Evolutionary conservation across 2,329 filamentous ascomycete genomes (phyloP).

Genomic region (Ceratocystis eucalypticola): DNA sequence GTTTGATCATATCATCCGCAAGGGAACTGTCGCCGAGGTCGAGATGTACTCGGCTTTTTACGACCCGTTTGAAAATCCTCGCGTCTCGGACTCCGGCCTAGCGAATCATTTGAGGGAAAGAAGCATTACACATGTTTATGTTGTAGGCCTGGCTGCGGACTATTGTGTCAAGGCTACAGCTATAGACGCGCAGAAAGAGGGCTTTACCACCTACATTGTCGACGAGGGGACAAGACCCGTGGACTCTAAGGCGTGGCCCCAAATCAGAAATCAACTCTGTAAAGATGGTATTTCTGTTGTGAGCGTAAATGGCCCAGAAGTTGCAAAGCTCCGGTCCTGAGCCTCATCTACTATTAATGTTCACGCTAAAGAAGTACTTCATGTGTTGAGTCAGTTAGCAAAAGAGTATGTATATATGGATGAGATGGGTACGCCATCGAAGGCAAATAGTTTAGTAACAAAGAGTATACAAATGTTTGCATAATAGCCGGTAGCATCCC

Average conservation of each 20-base stretch:
- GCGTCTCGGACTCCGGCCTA: constrained; percentile 50
- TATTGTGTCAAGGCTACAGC: constrained; percentile 81
- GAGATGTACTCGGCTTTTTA: constrained; percentile 95
- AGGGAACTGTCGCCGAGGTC: constrained; percentile 58
- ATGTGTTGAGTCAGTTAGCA: not conserved
- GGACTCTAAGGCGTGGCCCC: constrained; percentile 44
- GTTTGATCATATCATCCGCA: constrained; percentile 58
- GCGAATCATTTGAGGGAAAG: constrained; percentile 40
- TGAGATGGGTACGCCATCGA: not conserved
- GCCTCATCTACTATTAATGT: not conserved
- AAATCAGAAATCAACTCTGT: constrained; percentile 40
- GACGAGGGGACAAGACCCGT: constrained; percentile 68
- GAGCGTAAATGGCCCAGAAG: constrained; percentile 39
- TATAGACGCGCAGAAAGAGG: constrained; percentile 59
- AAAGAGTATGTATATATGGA: not conserved
- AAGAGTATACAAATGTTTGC: not conserved
- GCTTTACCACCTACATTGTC: constrained; percentile 64
- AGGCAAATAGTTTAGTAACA: not conserved
- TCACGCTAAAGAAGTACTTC: not conserved
- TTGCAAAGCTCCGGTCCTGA: constrained; percentile 3
- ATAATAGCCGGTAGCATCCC: not conserved
- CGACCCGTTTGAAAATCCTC: constrained; percentile 56
- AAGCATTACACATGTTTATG: constrained; percentile 58
- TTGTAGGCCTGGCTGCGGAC: constrained; percentile 76
- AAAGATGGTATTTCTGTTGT: constrained; percentile 50